phyloP scores from a whole-genome alignment of 495 filamentous ascomycete species.

The Podospora appendiculata region DNA sequence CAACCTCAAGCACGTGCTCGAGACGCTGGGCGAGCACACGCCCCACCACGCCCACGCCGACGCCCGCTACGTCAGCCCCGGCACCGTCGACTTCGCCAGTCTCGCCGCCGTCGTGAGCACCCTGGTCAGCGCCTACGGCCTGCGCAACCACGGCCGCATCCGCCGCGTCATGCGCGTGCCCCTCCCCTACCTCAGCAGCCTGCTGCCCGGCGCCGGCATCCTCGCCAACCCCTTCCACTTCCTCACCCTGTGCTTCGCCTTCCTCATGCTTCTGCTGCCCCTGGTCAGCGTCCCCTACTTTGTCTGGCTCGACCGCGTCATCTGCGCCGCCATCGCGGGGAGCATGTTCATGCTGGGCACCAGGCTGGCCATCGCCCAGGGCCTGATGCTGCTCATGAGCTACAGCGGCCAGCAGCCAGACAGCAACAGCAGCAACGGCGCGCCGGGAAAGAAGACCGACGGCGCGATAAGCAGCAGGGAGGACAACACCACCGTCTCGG shows the following conservation, averaged over 20 bases:
- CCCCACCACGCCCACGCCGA: conserved; percentile 65
- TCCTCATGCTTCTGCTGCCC: conserved; percentile 74
- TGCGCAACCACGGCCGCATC: conserved; percentile 92
- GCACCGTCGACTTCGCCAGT: conserved; percentile 73
- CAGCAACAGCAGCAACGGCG: background rate
- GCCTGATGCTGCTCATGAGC: conserved; percentile 90
- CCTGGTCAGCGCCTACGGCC: conserved; percentile 72
- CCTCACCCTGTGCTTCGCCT: conserved; percentile 77
- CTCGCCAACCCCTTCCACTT: conserved; percentile 91
- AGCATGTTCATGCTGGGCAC: conserved; percentile 82
- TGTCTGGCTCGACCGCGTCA: conserved; percentile 69
- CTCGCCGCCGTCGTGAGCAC: conserved; percentile 84
- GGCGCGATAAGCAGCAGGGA: background rate
- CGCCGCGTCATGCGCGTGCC: conserved; percentile 71
- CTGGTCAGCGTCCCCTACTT: conserved; percentile 69
- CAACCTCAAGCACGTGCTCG: conserved; percentile 79
- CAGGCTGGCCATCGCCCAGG: conserved; percentile 74
- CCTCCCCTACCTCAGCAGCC: conserved; percentile 57
- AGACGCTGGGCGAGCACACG: conserved; percentile 43
- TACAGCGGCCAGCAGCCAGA: conserved; percentile 37
- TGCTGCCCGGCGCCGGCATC: conserved; percentile 49
- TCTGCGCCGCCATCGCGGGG: conserved; percentile 71
- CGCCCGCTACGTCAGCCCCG: conserved; percentile 48
- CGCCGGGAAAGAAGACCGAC: background rate
- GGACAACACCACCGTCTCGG: conserved; percentile 42